phyloP scores from a whole-genome alignment of 2,329 filamentous ascomycete species.

The Beauveria sp. region DNA sequence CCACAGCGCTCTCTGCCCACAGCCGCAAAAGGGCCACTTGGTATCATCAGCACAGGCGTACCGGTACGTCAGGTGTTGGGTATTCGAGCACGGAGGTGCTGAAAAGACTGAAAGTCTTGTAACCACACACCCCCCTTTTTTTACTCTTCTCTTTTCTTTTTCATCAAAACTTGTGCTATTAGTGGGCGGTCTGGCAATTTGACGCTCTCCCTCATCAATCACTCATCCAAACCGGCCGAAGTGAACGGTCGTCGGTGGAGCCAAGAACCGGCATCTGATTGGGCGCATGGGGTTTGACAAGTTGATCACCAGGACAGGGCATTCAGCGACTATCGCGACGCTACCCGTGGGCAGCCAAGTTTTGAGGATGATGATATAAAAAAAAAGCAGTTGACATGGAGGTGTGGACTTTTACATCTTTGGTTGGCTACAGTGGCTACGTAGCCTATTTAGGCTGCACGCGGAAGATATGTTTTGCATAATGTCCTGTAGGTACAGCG shows the following conservation, averaged over 20 bases:
- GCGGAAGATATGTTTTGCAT: not conserved
- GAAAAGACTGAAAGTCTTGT: not conserved
- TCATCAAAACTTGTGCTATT: too few species aligned
- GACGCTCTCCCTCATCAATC: not conserved
- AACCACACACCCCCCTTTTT: not conserved
- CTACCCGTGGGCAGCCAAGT: too few species aligned
- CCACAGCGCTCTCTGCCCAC: not conserved
- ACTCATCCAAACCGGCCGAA: not conserved
- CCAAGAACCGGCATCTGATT: slow-evolving; percentile 4
- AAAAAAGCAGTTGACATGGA: not conserved
- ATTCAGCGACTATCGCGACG: not conserved
- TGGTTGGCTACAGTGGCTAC: too few species aligned
- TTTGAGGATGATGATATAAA: not conserved
- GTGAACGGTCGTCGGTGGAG: slow-evolving; percentile 2
- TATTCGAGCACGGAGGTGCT: not conserved
- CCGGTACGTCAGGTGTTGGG: not conserved
- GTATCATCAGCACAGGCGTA: not conserved
- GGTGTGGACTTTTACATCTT: not conserved
- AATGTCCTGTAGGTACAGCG: not conserved
- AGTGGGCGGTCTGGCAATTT: not conserved
- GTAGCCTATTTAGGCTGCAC: not conserved
- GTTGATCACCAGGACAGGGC: slow-evolving; percentile 5
- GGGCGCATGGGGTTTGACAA: not conserved
- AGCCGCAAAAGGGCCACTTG: not conserved
- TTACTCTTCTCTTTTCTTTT: not conserved